Evolutionary conservation across 805 yeast species (phyloP).

Genomic region (Ogataea henricii): DNA sequence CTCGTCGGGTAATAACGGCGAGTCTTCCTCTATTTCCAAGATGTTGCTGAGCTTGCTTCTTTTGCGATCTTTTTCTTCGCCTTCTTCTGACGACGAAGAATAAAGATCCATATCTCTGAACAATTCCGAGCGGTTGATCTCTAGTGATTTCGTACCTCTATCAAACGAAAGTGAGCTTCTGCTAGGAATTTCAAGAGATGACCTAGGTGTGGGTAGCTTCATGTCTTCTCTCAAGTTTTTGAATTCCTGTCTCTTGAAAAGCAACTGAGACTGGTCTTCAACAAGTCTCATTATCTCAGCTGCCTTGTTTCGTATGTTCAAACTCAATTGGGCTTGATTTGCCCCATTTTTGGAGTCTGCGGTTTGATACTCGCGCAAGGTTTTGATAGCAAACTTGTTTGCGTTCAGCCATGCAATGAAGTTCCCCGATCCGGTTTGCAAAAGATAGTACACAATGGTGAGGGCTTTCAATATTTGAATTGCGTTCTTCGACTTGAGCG

Average conservation of each 20-base stretch:
- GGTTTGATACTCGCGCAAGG: slow-evolving; percentile 33
- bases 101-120: slow-evolving; percentile 19
- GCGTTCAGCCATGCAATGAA: slow-evolving; percentile 51
- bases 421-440: slow-evolving; percentile 55
- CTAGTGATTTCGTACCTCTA: slow-evolving; percentile 30
- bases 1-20: neutral
- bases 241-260: slow-evolving; percentile 43
- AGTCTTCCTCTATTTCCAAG: slow-evolving; percentile 22
- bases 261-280: slow-evolving; percentile 38
- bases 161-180: slow-evolving; percentile 26
- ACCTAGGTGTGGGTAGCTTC: slow-evolving; percentile 34
- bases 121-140: slow-evolving; percentile 28
- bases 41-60: slow-evolving; percentile 21
- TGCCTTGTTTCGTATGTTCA: slow-evolving; percentile 42
- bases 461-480: slow-evolving; percentile 49
- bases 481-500: slow-evolving; percentile 41
- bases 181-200: slow-evolving; percentile 28
- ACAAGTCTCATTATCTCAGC: slow-evolving; percentile 34
- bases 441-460: slow-evolving; percentile 51
- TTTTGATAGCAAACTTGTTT: slow-evolving; percentile 36
- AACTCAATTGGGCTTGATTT: slow-evolving; percentile 26
- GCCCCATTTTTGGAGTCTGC: slow-evolving; percentile 20
- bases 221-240: slow-evolving; percentile 43
- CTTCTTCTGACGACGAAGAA: slow-evolving; percentile 19
- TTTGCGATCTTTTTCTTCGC: slow-evolving; percentile 15